These are phyloP conservation scores for Pueraria montana DNA, from an alignment of 306 rosid genomes.

Conservation along the genomic window DNA sequence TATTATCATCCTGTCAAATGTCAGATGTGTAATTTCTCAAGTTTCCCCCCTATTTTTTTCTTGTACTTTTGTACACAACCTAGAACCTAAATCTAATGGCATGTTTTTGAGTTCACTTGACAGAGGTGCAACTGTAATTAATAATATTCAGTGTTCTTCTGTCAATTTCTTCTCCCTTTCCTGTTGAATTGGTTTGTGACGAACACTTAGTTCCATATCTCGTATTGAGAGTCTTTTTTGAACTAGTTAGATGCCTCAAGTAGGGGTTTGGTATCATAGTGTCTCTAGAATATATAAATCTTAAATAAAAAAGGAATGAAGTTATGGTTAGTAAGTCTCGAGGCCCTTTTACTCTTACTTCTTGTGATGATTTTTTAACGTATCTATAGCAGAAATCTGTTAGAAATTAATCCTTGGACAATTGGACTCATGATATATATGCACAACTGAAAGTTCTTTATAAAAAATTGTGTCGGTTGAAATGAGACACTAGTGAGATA, in stretches of 20 bases:
- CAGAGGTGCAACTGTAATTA: conserved; percentile 11
- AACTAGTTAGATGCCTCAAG: conserved; percentile 3
- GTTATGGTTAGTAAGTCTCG: conserved; percentile 20
- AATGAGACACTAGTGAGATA: neutral
- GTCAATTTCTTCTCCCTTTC: conserved; percentile 10
- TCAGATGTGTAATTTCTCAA: conserved; percentile 26
- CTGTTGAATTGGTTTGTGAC: neutral
- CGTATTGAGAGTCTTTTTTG: neutral
- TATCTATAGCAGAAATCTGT: neutral
- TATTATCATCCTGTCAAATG: conserved; percentile 12
- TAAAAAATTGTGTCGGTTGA: neutral
- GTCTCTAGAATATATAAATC: conserved; percentile 18
- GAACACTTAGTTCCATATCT: conserved; percentile 33
- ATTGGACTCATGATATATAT: conserved; percentile 1
- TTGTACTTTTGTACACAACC: conserved; percentile 13
- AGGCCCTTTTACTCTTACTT: neutral
- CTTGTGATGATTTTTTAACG: neutral
- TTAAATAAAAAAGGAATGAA: conserved; percentile 17
- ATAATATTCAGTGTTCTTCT: conserved; percentile 40
- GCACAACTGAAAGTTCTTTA: neutral
- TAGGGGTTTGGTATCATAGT: conserved; percentile 1
- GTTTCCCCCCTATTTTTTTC: neutral
- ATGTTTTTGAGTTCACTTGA: conserved; percentile 24
- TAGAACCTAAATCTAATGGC: conserved; percentile 19
- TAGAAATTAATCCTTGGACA: conserved; percentile 28